phyloP scores from a whole-genome alignment of 805 yeast species.

The Nakazawaea holstii region DNA sequence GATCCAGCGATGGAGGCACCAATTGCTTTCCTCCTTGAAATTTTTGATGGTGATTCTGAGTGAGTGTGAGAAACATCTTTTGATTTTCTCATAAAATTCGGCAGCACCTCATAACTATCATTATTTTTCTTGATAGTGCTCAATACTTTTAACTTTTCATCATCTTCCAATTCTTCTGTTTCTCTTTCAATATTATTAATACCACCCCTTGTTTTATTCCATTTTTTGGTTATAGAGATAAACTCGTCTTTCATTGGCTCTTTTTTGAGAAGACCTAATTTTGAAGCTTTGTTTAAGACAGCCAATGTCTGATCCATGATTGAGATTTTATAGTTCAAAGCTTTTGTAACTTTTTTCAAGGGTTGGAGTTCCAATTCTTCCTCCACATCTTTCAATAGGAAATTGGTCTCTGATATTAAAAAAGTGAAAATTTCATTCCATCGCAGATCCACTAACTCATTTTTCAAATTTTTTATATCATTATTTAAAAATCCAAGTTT shows the following conservation, averaged over 20 bases:
- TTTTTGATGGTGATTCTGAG: conserved; percentile 3
- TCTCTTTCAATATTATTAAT: background rate
- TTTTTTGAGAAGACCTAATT: conserved; percentile 15
- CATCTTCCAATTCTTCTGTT: background rate
- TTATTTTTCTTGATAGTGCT: conserved; percentile 2
- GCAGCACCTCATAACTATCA: background rate
- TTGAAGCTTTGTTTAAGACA: conserved; percentile 17
- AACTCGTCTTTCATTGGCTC: conserved; percentile 1
- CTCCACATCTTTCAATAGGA: conserved; percentile 21
- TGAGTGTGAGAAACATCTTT: background rate
- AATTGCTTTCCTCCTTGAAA: conserved; percentile 7
- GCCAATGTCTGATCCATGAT: conserved; percentile 14
- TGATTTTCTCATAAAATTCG: conserved; percentile 1
- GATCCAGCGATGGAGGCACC: conserved; percentile 13
- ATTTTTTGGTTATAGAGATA: conserved; percentile 6
- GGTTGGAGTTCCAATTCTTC: conserved; percentile 13
- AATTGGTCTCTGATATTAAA: conserved; percentile 36
- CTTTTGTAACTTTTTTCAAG: conserved; percentile 4
- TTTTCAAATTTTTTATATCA: conserved; percentile 36
- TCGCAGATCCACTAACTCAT: conserved; percentile 43
- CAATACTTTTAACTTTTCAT: background rate
- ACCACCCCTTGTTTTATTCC: background rate
- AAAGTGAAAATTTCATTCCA: conserved; percentile 52
- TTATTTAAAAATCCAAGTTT: conserved; percentile 35
- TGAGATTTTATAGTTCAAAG: conserved; percentile 4